Evolutionary conservation across 805 yeast species (phyloP), one percentile per base, ranked within the genome.

Genomic region (Ogataea naganishii): DNA sequence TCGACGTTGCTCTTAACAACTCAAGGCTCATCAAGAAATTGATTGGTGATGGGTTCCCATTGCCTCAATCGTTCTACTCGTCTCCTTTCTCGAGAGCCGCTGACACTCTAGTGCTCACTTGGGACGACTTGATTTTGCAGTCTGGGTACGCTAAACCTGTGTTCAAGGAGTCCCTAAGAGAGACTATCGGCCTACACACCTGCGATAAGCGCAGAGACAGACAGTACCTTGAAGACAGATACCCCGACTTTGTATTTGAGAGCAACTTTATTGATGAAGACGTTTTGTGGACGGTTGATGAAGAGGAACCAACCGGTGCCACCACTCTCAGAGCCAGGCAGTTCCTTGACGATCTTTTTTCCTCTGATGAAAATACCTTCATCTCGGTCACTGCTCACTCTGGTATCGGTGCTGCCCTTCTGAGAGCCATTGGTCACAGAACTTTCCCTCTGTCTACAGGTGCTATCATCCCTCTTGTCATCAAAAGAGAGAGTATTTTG

Each of bases 401-500:
- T 14, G 76, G 76, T 0, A 54, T 68, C 16, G 68, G 70, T 26
- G 47, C 69, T 25, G 60, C 72, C 4, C 66, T 69, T 33, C 50
- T 71, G 29, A 39, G 58, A 37, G 75, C 62, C 2, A 45, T 67
- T 32, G 60, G 60, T 14, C 78, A 71, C 44, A 49, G 74, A 24
- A 48, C 53, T 13, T 70, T 69, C 41, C 54, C 65, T 5, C 55
- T 72, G 18, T 64, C 62, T 8, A 69, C 78, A 1, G 78, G 78
- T 6, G 76, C 72, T 8, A 65, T 72, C 64, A 60, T 71, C 22
- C 75, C 78, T 1, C 64, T 72, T 6, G 58, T 72, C 27, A 69
- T 72, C 2, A 64, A 63, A 41, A 73, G 34, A 24, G 32, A 23
- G 20, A 26, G 27, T 8, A 17, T 23, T 10, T n/a, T 35, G 7